These are phyloP conservation scores for Wickerhamomyces canadensis DNA, from an alignment of 805 yeast species.

Conservation along the genomic window DNA sequence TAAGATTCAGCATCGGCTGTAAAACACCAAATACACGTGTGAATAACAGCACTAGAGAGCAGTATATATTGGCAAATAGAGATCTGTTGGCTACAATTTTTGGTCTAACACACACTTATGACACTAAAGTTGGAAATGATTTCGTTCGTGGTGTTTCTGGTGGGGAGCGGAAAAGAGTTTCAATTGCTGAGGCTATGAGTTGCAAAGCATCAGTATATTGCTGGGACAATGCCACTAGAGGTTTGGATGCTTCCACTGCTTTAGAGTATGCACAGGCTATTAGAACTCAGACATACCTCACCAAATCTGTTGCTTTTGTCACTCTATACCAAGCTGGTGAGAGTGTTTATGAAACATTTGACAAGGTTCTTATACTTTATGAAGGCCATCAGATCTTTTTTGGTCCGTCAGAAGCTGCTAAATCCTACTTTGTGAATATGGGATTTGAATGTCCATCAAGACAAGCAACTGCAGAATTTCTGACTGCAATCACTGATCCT, in stretches of 20 bases:
- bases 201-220: constrained; percentile 57
- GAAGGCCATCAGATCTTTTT: constrained; percentile 58
- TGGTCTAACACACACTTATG: constrained; percentile 53
- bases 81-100: constrained; percentile 46
- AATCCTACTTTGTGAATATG: constrained; percentile 54
- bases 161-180: constrained; percentile 81
- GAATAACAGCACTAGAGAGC: constrained; percentile 37
- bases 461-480: constrained; percentile 67
- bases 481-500: constrained; percentile 70
- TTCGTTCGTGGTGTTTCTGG: constrained; percentile 70
- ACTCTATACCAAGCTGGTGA: constrained; percentile 71
- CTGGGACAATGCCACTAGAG: constrained; percentile 83
- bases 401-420: constrained; percentile 52
- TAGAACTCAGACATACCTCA: constrained; percentile 49
- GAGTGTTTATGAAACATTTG: constrained; percentile 58
- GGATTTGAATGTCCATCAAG: constrained; percentile 61
- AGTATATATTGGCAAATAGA: constrained; percentile 40
- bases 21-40: constrained; percentile 55
- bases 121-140: constrained; percentile 56
- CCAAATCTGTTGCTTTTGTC: constrained; percentile 56
- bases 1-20: constrained; percentile 62
- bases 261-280: constrained; percentile 64
- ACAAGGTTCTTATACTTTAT: constrained; percentile 55
- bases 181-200: constrained; percentile 73
- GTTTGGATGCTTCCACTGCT: constrained; percentile 80